A percentile compares a stretch with the other conserved stretches of the same genome.
These are phyloP conservation scores for Cerioporus squamosus DNA, from an alignment of 1,284 basidiomycete genomes.

Conservation along the genomic window DNA sequence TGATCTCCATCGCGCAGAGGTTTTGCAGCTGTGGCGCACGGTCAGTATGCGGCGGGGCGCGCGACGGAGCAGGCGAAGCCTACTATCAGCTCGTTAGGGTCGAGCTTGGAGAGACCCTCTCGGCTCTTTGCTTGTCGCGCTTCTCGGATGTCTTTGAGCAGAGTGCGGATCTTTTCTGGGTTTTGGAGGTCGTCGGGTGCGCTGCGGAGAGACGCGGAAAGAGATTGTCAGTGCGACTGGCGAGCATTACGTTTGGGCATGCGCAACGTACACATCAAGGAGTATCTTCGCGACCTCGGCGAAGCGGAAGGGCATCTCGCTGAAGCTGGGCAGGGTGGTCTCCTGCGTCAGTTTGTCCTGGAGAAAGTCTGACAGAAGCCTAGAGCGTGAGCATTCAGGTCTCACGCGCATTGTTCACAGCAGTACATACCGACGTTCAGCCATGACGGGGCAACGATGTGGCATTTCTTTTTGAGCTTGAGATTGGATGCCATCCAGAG, in stretches of 20 bases:
- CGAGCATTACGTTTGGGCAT: no score
- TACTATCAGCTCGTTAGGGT: constrained; percentile 83
- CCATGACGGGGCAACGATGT: constrained; percentile 91
- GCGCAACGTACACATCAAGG: constrained; percentile 79
- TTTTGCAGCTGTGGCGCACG: constrained; percentile 71
- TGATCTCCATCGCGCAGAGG: constrained; percentile 89
- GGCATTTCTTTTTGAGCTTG: constrained; percentile 93
- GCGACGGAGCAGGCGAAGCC: constrained; percentile 1
- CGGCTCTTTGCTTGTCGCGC: constrained; percentile 93
- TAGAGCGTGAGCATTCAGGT: neutral
- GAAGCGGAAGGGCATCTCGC: constrained; percentile 83
- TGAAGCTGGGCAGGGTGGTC: constrained; percentile 74
- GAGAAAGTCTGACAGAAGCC: no score
- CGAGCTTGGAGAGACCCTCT: constrained; percentile 76
- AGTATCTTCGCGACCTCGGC: constrained; percentile 89
- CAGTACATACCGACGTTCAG: constrained; percentile 73
- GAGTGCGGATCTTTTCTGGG: constrained; percentile 79
- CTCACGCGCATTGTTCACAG: neutral
- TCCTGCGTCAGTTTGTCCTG: constrained; percentile 77
- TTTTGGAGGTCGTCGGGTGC: constrained; percentile 89
- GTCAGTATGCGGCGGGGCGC: neutral
- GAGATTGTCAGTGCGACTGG: neutral
- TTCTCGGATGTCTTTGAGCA: constrained; percentile 94
- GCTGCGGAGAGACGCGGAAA: constrained; percentile 44
- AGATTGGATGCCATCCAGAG: constrained; percentile 95